Percentiles rank a stretch among this genome's conserved stretches.
Evolutionary conservation across 805 yeast species (phyloP).

Genomic region (Kuraishia cidri): DNA sequence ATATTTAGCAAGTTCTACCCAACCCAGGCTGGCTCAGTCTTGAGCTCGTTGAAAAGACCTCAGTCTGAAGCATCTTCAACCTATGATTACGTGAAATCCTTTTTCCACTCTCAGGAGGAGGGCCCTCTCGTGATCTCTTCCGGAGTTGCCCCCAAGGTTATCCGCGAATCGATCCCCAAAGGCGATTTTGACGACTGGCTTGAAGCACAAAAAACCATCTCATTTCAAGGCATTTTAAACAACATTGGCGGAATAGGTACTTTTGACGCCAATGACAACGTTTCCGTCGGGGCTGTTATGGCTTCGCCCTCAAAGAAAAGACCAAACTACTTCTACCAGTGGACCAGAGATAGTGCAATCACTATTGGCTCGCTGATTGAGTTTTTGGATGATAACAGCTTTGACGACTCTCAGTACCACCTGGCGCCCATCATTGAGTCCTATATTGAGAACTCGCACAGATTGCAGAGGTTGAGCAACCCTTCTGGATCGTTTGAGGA

Average conservation of each 20-base stretch:
- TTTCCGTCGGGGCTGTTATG: slow-evolving; percentile 62
- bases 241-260: slow-evolving; percentile 44
- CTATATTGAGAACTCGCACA: slow-evolving; percentile 50
- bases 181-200: slow-evolving; percentile 42
- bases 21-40: too few species aligned
- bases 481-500: slow-evolving; percentile 54
- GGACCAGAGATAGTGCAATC: slow-evolving; percentile 88
- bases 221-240: slow-evolving; percentile 37
- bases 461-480: slow-evolving; percentile 59
- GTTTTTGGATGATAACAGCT: slow-evolving; percentile 32
- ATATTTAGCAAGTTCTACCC: too few species aligned
- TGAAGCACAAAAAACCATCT: slow-evolving; percentile 24
- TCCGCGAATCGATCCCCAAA: slow-evolving; percentile 11
- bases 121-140: not conserved
- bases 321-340: slow-evolving; percentile 84
- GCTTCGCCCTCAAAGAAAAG: slow-evolving; percentile 69
- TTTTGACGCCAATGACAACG: slow-evolving; percentile 21
- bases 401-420: slow-evolving; percentile 12
- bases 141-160: not conserved
- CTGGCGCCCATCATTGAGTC: slow-evolving; percentile 31
- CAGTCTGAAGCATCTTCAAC: too few species aligned
- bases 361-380: slow-evolving; percentile 59
- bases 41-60: too few species aligned
- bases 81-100: too few species aligned
- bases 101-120: too few species aligned